Base-by-base conservation (phyloP, 1,284 basidiomycete species). In the Trichosporon asahii region DNA sequence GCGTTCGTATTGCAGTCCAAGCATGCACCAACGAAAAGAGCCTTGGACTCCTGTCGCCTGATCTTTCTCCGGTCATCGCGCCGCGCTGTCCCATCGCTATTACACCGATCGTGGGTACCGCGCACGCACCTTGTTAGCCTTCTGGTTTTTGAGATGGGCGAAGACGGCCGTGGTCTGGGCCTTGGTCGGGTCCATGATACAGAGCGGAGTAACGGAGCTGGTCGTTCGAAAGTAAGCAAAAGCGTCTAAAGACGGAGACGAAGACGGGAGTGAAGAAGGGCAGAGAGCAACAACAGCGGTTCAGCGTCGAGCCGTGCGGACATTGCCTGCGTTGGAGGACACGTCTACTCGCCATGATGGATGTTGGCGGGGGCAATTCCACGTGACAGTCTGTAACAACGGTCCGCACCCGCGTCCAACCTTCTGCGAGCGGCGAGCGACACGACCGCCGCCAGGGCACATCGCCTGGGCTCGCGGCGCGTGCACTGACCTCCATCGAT, bases 91-190 rank as follows among this genome's bases (percentile, higher is more conserved):
- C 37, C 18, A 44, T 40, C 21, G 63, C 14, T n/a, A n/a, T n/a
- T n/a, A n/a, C n/a, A n/a, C n/a, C n/a, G n/a, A n/a, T n/a, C n/a
- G n/a, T n/a, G n/a, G n/a, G n/a, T n/a, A n/a, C n/a, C n/a, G n/a
- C 11, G 33, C 21, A 64, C 88, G 46, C 65, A 92, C 94, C 87
- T 94, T 96, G 86, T 97, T 97, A 1, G 89, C 92, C 79, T 94
- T 94, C 77, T 95, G 91, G 1, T 88, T 83, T 78, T 89, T 91
- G 65, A 95, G 85, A 7, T 85, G 82, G 18, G 80, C 77, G 72
- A 84, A 84, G 3, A 78, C 78, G 49, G 83, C 81, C 7, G 74
- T 74, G 14, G 83, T 84, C 73, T 84, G 83, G n/a, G 79, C 80
- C 72, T 83, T 84, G 33, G 83, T 83, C 8, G 82, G 83, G 72